Base-by-base conservation (phyloP, 306 rosid species). In the Hippophae gyantsensis region DNA sequence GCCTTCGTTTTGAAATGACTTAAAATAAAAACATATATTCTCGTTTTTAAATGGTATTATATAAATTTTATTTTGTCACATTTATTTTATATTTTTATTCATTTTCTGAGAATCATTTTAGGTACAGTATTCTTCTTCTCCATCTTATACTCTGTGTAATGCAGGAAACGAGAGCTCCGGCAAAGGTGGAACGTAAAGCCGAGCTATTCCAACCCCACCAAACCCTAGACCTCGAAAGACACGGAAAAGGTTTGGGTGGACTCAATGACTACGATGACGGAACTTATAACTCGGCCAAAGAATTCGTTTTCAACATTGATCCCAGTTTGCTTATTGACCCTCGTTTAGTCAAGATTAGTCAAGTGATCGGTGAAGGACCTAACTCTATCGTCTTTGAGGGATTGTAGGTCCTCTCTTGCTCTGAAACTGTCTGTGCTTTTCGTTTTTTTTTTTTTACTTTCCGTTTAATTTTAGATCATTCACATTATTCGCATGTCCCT, bases 351-450 rank as follows among this genome's bases (percentile, higher is more conserved):
- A 27, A 13, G 60, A 45, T 74, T 60, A 78, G 72, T 9, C 56
- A 48, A 27, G 8, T n/a, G 64, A 71, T 79, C 7, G 71, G 62
- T 13, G 83, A 74, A 67, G 85, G 83, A 10, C 56, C 70, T 4
- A 14, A 27, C 63, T 70, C 81, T 54, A n/a, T 26, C 48, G 83
- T 81, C 52, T 62, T 58, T 56, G 70, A 74, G 64, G 92, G 92
- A 67, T 58, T 69, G 92, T 81, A 72, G 59, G 84, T 81, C 48
- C 51, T 23, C 41, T 42, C 7, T 51, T 51, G 43, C 5, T 9
- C 9, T 61, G 18, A n/a, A 49, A 49, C 74, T 40, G 49, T 46
- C 47, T 43, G 42, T 62, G 6, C 32, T 23, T 12, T 7, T 56
- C 7, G 11, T 13, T 55, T 14, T 12, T 61, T 12, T 62, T 58